phyloP scores from a whole-genome alignment of 2,329 filamentous ascomycete species.

The Neonectria neomacrospora region DNA sequence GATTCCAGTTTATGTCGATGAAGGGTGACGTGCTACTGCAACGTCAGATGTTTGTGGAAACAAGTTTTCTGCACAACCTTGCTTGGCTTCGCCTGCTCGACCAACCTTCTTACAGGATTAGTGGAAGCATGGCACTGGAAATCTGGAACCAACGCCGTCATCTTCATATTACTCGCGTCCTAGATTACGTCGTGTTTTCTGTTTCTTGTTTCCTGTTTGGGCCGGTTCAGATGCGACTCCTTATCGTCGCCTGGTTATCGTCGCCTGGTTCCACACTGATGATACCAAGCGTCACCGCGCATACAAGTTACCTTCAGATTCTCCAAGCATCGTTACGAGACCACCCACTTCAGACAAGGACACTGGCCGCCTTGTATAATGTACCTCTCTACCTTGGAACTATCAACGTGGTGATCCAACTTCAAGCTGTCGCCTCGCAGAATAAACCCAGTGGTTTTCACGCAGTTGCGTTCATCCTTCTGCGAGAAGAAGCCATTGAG shows the following conservation, averaged over 20 bases:
- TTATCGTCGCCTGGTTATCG: background rate
- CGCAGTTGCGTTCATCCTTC: slow-evolving; percentile 15
- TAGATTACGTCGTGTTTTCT: background rate
- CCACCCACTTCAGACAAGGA: slow-evolving; percentile 27
- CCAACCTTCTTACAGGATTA: background rate
- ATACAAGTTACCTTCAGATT: background rate
- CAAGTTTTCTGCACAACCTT: slow-evolving; percentile 14
- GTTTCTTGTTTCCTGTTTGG: background rate
- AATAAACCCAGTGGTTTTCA: background rate
- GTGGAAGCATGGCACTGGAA: background rate
- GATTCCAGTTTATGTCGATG: background rate
- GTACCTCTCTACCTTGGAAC: slow-evolving; percentile 28
- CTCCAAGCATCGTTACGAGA: background rate
- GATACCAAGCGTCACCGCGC: background rate
- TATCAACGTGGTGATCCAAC: slow-evolving; percentile 10
- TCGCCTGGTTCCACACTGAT: background rate
- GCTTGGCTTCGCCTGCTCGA: slow-evolving; percentile 7
- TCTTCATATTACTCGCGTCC: background rate
- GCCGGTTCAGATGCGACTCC: background rate
- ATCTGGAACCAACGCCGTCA: background rate
- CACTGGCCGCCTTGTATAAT: slow-evolving; percentile 35
- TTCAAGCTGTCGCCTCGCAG: background rate
- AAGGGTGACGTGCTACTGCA: slow-evolving; percentile 14
- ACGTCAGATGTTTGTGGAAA: slow-evolving; percentile 18
- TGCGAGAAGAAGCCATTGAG: slow-evolving; percentile 29